Percentiles rank a stretch among this genome's conserved stretches.
Evolutionary conservation across 1,284 basidiomycete genomes (phyloP).

Genomic region (Marasmius fiardii): DNA sequence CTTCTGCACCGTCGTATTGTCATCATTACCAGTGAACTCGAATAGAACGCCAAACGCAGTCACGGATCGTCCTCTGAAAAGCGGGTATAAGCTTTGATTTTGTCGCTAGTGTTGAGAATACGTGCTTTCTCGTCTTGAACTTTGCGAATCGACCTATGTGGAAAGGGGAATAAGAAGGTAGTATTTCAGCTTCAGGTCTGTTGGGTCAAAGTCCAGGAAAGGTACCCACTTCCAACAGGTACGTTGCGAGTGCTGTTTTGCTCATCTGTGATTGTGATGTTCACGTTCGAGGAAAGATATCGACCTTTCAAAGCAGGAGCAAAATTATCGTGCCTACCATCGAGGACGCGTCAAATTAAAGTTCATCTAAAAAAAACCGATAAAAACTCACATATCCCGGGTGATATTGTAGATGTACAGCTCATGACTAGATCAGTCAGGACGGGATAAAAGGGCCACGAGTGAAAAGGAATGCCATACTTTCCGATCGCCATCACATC

Average conservation of each 20-base stretch:
- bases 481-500: constrained; percentile 87
- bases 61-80: constrained; percentile 59
- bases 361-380: neutral
- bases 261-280: constrained; percentile 59
- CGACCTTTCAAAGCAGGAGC: constrained; percentile 69
- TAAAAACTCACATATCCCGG: constrained; percentile 58
- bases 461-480: constrained; percentile 29
- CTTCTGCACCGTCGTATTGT: constrained; percentile 71
- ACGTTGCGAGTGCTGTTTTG: constrained; percentile 41
- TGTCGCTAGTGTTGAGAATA: neutral
- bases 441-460: constrained; percentile 3
- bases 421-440: constrained; percentile 64
- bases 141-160: constrained; percentile 59
- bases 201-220: too few species aligned
- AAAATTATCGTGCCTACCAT: constrained; percentile 61
- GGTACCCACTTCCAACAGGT: constrained; percentile 57
- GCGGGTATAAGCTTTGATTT: constrained; percentile 6
- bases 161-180: neutral
- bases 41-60: constrained; percentile 83
- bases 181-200: neutral
- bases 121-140: constrained; percentile 75
- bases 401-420: constrained; percentile 78
- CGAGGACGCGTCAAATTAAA: constrained; percentile 19
- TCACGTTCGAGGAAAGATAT: constrained; percentile 82
- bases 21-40: constrained; percentile 64